Evolutionary conservation across 2,329 filamentous ascomycete species (phyloP), one percentile per base, ranked within the genome.

Genomic region (Talaromyces pinophilus): DNA sequence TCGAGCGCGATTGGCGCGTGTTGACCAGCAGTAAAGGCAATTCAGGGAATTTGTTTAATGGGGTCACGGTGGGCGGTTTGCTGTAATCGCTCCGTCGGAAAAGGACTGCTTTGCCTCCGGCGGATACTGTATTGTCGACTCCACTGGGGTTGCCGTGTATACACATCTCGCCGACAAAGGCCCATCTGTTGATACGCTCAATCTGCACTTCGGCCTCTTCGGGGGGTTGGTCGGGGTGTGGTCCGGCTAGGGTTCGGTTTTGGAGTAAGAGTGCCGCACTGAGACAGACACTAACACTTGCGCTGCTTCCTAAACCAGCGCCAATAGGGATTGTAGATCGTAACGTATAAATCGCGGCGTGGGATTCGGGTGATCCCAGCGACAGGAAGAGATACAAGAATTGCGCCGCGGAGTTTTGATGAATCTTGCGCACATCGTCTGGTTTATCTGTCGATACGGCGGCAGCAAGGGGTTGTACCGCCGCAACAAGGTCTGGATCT

Each of bases 91-190:
- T 86, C 62, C 93, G 86, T 73, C 94, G 90, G 81, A 96, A 99
- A 2, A 98, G 83, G 1, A 99, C 93, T 0, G 93, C 95, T 80
- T 97, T 97, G 66, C 95, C 95, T 73, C 96, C 92, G 13, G 93
- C 91, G 13, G 94, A 86, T 33, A 99, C 94, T 2, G 95, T 99
- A 78, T 99, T 99, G 80, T 99, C 95, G 52, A 99, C 92, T 0
- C 95, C 95, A 0, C 92, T 97, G 0, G 95, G 95, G 74, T 96
- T 98, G 44, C 94, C 95, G 76, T 99, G 95, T 69, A 98, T 97
- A 79, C 93, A 95, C 88, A 98, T 91, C 78, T 99, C 95, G 28
- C 91, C 91, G 0, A 99, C 95, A 78, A 97, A 98, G 0, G 95
- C 93, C 95, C 96, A 99, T 68, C 91, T 87, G 79, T 99, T 99